phyloP scores from a whole-genome alignment of 805 yeast genomes.

The Sugiyamaella qingdaonensis region DNA sequence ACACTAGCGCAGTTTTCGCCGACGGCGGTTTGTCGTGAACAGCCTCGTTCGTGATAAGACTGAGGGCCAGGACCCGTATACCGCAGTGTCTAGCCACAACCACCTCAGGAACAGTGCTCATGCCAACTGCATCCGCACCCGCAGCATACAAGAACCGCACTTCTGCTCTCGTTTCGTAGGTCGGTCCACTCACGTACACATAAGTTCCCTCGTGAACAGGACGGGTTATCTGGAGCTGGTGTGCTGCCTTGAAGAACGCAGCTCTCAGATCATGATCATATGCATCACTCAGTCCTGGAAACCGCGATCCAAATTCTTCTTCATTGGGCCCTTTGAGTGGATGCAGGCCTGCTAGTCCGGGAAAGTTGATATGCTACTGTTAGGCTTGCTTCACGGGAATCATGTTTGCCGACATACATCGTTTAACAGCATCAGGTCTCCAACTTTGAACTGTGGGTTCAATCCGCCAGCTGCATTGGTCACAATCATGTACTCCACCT shows the following conservation, averaged over 20 bases:
- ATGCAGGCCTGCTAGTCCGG: slow-evolving; percentile 85
- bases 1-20: slow-evolving; percentile 23
- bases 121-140: slow-evolving; percentile 95
- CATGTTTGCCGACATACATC: slow-evolving; percentile 39
- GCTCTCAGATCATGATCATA: slow-evolving; percentile 72
- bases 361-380: slow-evolving; percentile 67
- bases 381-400: too few species aligned
- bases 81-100: slow-evolving; percentile 88
- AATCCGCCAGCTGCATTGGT: slow-evolving; percentile 98
- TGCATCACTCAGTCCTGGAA: slow-evolving; percentile 84
- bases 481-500: slow-evolving; percentile 52
- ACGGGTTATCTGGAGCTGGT: slow-evolving; percentile 48
- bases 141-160: slow-evolving; percentile 62
- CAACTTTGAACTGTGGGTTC: slow-evolving; percentile 61
- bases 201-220: slow-evolving; percentile 82
- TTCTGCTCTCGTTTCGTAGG: slow-evolving; percentile 91
- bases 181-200: slow-evolving; percentile 85
- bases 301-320: slow-evolving; percentile 76
- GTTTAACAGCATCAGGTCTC: slow-evolving; percentile 84
- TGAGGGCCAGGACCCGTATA: slow-evolving; percentile 74
- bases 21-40: slow-evolving; percentile 49
- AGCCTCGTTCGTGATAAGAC: slow-evolving; percentile 81
- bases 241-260: slow-evolving; percentile 52
- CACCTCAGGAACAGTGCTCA: slow-evolving; percentile 97
- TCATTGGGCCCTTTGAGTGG: slow-evolving; percentile 86